These are phyloP conservation scores for Fusarium heterosporum DNA, from an alignment of 2,329 filamentous ascomycete genomes.

Conservation along the genomic window DNA sequence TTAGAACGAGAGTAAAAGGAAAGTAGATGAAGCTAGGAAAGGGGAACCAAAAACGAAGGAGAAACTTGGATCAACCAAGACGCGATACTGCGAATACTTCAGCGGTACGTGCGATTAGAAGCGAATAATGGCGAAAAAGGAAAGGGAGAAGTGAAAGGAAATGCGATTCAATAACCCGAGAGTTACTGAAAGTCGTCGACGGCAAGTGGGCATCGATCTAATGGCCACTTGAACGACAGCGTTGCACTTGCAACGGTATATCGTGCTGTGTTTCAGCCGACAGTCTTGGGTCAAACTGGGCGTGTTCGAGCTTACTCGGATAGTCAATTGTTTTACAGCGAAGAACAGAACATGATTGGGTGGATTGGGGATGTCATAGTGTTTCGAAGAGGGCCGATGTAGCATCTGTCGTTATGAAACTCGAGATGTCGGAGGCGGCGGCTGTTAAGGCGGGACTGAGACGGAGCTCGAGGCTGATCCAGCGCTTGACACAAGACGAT, in stretches of 20 bases:
- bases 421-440: conserved; percentile 55
- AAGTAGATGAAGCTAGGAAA: conserved; percentile 49
- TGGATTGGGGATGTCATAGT: conserved; percentile 21
- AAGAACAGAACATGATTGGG: conserved; percentile 41
- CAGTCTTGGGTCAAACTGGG: conserved; percentile 45
- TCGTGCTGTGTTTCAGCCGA: conserved; percentile 38
- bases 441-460: conserved; percentile 44
- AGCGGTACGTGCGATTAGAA: conserved; percentile 31
- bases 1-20: conserved; percentile 48
- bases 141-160: conserved; percentile 23
- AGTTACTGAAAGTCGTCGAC: conserved; percentile 21
- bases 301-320: conserved; percentile 43
- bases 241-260: conserved; percentile 40
- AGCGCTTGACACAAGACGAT: conserved; percentile 27
- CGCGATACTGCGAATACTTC: conserved; percentile 30
- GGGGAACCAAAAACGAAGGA: background rate
- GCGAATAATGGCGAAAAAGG: conserved; percentile 29
- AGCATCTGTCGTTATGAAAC: conserved; percentile 60
- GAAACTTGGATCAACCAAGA: conserved; percentile 37
- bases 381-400: conserved; percentile 37
- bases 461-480: conserved; percentile 26
- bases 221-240: conserved; percentile 18
- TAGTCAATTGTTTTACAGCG: conserved; percentile 27
- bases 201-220: background rate
- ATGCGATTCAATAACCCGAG: conserved; percentile 27